Evolutionary conservation across 352 stramenopile genomes (phyloP).

Genomic region (Phytopythium cucurbitacearum): DNA sequence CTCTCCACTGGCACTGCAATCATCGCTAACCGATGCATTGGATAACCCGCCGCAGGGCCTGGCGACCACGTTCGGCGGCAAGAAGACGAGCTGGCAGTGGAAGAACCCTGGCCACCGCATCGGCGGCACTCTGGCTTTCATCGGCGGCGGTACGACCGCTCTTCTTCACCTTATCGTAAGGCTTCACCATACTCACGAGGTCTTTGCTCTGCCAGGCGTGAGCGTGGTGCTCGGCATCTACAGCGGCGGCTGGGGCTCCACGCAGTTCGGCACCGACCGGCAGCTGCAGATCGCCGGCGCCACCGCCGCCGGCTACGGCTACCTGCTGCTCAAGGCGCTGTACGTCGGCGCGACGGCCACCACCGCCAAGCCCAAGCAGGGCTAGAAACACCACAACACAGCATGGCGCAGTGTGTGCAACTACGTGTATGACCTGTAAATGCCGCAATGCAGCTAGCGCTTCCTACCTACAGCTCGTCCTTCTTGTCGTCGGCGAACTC

Average conservation of each 20-base stretch:
- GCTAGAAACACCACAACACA: background rate
- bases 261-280: conserved; percentile 37
- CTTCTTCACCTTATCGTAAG: background rate
- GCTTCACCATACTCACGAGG: background rate
- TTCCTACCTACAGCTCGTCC: conserved; percentile 39
- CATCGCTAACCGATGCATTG: background rate
- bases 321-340: conserved; percentile 41
- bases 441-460: too few relatives aligned
- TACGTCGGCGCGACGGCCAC: conserved; percentile 6
- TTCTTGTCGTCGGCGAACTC: conserved; percentile 54
- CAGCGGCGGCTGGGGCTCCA: conserved; percentile 44
- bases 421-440: background rate
- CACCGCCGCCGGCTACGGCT: conserved; percentile 32
- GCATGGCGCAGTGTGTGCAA: background rate
- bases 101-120: conserved; percentile 64
- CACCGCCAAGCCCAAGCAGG: conserved; percentile 9
- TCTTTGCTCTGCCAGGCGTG: conserved; percentile 11
- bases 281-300: conserved; percentile 42
- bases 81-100: conserved; percentile 69
- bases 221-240: conserved; percentile 47
- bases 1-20: background rate
- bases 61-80: conserved; percentile 48
- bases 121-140: conserved; percentile 44
- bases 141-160: conserved; percentile 28
- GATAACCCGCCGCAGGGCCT: conserved; percentile 24